A percentile compares a stretch with the other conserved stretches of the same genome.
These are phyloP conservation scores for Diaporthe sp. DNA, from an alignment of 2,329 filamentous ascomycete genomes.

Conservation along the genomic window DNA sequence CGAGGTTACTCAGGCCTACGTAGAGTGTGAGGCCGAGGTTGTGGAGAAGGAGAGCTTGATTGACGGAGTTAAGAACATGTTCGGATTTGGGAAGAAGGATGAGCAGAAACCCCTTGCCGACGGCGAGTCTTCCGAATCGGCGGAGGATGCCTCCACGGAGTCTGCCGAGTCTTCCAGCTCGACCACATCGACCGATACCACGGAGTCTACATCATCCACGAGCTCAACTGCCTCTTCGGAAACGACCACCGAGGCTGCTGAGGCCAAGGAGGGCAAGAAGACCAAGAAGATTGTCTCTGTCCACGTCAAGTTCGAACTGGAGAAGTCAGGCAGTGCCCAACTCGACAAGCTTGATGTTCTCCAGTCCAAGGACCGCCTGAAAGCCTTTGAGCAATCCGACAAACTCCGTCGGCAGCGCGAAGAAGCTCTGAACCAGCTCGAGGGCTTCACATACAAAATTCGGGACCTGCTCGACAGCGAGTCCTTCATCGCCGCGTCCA, in stretches of 20 bases:
- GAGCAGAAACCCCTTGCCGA: constrained; percentile 82
- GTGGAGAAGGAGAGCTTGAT: constrained; percentile 84
- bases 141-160: constrained; percentile 58
- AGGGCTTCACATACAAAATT: constrained; percentile 90
- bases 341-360: constrained; percentile 64
- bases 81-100: constrained; percentile 94
- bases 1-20: constrained; percentile 79
- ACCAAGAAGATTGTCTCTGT: constrained; percentile 72
- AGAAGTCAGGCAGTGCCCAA: constrained; percentile 64
- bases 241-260: constrained; percentile 62
- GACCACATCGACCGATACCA: constrained; percentile 50
- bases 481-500: constrained; percentile 79
- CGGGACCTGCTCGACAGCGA: constrained; percentile 86
- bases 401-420: constrained; percentile 81
- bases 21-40: constrained; percentile 87
- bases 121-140: constrained; percentile 62
- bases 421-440: constrained; percentile 92
- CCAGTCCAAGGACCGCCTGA: constrained; percentile 77
- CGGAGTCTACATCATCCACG: constrained; percentile 50
- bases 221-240: constrained; percentile 54
- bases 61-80: constrained; percentile 95
- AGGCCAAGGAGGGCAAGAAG: constrained; percentile 68
- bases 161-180: constrained; percentile 52
- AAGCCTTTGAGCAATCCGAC: constrained; percentile 90
- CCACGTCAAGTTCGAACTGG: constrained; percentile 63